phyloP scores from a whole-genome alignment of 2,329 filamentous ascomycete genomes.

The Immersiporthe knoxdaviesiana region DNA sequence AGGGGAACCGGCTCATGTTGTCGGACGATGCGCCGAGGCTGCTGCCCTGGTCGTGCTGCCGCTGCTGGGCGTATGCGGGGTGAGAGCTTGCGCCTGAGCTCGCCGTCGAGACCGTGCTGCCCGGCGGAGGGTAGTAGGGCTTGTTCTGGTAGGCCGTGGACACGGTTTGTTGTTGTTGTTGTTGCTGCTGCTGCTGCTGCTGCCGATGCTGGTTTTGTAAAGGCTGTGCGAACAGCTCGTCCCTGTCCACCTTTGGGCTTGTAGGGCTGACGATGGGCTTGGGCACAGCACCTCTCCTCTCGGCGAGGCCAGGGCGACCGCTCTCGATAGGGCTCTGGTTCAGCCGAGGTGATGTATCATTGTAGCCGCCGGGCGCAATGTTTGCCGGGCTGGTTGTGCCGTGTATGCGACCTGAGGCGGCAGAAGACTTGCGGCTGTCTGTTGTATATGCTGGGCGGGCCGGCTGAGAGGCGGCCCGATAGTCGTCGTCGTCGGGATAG shows the following conservation, averaged over 20 bases:
- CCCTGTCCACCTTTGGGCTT: conserved; percentile 74
- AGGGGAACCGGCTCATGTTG: conserved; percentile 67
- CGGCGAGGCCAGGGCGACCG: conserved; percentile 70
- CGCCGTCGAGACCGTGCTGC: conserved; percentile 40
- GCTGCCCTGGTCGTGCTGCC: conserved; percentile 35
- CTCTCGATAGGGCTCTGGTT: conserved; percentile 59
- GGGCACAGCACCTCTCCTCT: conserved; percentile 79
- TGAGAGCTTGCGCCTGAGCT: conserved; percentile 30
- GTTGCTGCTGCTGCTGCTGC: conserved; percentile 33
- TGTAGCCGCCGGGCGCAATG: conserved; percentile 46
- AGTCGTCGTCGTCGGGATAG: conserved; percentile 73
- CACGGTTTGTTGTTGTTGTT: conserved; percentile 37
- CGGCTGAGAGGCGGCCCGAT: conserved; percentile 44
- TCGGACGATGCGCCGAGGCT: conserved; percentile 47
- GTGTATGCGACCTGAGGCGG: conserved; percentile 39
- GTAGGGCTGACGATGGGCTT: conserved; percentile 83
- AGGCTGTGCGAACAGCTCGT: conserved; percentile 77
- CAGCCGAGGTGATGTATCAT: conserved; percentile 58
- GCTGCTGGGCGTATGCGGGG: conserved; percentile 17
- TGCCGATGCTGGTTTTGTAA: conserved; percentile 51
- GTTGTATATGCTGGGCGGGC: conserved; percentile 48
- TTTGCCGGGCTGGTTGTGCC: conserved; percentile 38
- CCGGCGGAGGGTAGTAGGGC: conserved; percentile 64
- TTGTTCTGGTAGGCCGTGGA: conserved; percentile 56
- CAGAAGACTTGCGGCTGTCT: conserved; percentile 42